These are phyloP conservation scores for Ustilago sp. DNA, from an alignment of 1,284 basidiomycete genomes.

Conservation along the genomic window DNA sequence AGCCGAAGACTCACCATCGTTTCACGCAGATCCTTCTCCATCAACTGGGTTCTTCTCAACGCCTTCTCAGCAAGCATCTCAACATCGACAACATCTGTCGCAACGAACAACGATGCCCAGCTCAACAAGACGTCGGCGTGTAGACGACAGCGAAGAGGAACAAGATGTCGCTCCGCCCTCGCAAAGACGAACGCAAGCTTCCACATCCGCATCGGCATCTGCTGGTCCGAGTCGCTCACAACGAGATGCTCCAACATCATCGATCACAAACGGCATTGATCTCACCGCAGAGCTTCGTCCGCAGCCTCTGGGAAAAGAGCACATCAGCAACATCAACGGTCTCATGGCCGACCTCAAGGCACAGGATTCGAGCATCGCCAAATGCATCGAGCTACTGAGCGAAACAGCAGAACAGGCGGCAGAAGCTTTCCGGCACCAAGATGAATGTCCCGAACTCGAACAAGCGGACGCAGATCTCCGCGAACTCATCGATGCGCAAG, in stretches of 20 bases:
- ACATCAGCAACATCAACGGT: conserved; percentile 30
- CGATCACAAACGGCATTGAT: conserved; percentile 1
- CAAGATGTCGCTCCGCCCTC: conserved; percentile 16
- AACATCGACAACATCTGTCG: not conserved
- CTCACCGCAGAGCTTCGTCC: conserved; percentile 23
- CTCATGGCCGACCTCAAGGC: conserved; percentile 32
- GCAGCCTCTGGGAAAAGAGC: conserved; percentile 25
- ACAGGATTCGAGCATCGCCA: conserved; percentile 16
- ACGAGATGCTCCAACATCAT: not conserved
- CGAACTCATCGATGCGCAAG: conserved; percentile 57
- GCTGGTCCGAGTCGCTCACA: conserved; percentile 18
- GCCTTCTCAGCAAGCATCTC: not conserved
- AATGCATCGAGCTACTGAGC: conserved; percentile 40
- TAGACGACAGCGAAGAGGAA: conserved; percentile 31
- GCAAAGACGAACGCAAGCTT: conserved; percentile 20
- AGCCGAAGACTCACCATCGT: not conserved
- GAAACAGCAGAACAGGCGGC: conserved; percentile 46
- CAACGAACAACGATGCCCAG: conserved; percentile 14
- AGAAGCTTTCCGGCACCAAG: conserved; percentile 26
- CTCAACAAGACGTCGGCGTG: conserved; percentile 26
- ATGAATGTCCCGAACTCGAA: conserved; percentile 30
- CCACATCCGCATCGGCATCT: conserved; percentile 8
- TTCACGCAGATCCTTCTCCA: not conserved
- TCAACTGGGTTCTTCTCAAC: not conserved
- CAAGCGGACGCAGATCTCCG: conserved; percentile 46